These are phyloP conservation scores for Diaporthe sp. DNA, from an alignment of 2,329 filamentous ascomycete species.

Conservation along the genomic window DNA sequence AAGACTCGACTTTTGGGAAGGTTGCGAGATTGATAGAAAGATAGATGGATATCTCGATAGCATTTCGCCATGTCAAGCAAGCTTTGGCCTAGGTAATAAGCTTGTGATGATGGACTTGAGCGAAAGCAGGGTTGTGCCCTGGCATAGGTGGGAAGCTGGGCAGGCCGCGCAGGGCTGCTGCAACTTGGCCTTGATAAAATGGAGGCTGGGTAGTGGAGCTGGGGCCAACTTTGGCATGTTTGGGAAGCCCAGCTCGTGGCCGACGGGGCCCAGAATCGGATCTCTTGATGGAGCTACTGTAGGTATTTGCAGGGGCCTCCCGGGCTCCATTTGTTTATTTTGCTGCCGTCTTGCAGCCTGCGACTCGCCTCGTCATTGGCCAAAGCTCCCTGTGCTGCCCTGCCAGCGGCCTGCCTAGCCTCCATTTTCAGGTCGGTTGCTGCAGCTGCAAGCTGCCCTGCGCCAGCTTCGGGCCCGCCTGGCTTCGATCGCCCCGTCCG, in stretches of 20 bases:
- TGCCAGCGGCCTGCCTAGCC: slow-evolving; percentile 18
- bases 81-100: not conserved
- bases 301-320: slow-evolving; percentile 24
- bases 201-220: slow-evolving; percentile 33
- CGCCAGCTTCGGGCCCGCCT: not conserved
- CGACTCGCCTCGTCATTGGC: slow-evolving; percentile 26
- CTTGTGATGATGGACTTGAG: not conserved
- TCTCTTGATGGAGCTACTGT: slow-evolving; percentile 16
- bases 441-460: slow-evolving; percentile 28
- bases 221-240: slow-evolving; percentile 26
- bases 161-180: slow-evolving; percentile 2
- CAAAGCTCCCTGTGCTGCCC: slow-evolving; percentile 20
- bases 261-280: slow-evolving; percentile 22
- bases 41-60: not conserved
- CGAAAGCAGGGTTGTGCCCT: slow-evolving; percentile 1
- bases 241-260: not conserved
- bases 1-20: not conserved
- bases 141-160: not conserved
- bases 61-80: slow-evolving; percentile 4
- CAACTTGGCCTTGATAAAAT: slow-evolving; percentile 23
- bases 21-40: not conserved
- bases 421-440: slow-evolving; percentile 21
- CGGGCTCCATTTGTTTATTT: slow-evolving; percentile 32
- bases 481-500: not conserved
- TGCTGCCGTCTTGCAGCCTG: slow-evolving; percentile 1